phyloP scores from a whole-genome alignment of 2,329 filamentous ascomycete genomes.

The Fusarium siculi region DNA sequence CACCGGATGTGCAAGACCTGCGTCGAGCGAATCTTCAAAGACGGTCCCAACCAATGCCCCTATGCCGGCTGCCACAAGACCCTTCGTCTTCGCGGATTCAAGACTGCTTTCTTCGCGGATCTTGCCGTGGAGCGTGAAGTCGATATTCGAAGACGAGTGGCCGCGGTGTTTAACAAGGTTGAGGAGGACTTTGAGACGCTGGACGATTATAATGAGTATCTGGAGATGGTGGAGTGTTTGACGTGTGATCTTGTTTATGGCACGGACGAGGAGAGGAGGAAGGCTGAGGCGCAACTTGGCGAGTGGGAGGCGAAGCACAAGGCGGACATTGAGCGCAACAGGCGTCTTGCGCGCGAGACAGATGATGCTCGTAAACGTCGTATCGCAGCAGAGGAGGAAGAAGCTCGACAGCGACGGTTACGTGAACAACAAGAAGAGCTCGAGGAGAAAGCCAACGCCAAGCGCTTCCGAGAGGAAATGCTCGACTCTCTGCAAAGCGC shows the following conservation, averaged over 20 bases:
- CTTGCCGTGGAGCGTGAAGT: slow-evolving; percentile 90
- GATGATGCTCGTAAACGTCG: slow-evolving; percentile 63
- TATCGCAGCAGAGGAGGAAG: slow-evolving; percentile 74
- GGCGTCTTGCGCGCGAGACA: slow-evolving; percentile 63
- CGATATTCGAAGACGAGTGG: slow-evolving; percentile 85
- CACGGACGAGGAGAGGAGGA: slow-evolving; percentile 68
- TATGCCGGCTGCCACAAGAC: slow-evolving; percentile 90
- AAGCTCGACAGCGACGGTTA: slow-evolving; percentile 67
- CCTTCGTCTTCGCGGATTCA: slow-evolving; percentile 84
- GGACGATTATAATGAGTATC: slow-evolving; percentile 89
- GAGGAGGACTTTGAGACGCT: slow-evolving; percentile 93
- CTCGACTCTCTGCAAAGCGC: slow-evolving; percentile 75
- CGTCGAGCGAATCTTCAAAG: slow-evolving; percentile 92
- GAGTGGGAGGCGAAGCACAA: slow-evolving; percentile 80
- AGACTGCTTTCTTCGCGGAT: slow-evolving; percentile 89
- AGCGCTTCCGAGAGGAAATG: slow-evolving; percentile 73
- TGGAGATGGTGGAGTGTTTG: slow-evolving; percentile 90
- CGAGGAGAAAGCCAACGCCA: slow-evolving; percentile 72
- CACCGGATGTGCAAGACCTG: slow-evolving; percentile 98
- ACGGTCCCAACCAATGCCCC: slow-evolving; percentile 91
- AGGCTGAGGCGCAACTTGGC: slow-evolving; percentile 57
- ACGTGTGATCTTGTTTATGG: slow-evolving; percentile 88
- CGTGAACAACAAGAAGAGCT: slow-evolving; percentile 75
- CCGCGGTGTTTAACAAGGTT: slow-evolving; percentile 83
- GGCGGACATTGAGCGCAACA: slow-evolving; percentile 72